Base-by-base conservation (phyloP, 768 basidiomycete species). In the Suillus hirtellus region DNA sequence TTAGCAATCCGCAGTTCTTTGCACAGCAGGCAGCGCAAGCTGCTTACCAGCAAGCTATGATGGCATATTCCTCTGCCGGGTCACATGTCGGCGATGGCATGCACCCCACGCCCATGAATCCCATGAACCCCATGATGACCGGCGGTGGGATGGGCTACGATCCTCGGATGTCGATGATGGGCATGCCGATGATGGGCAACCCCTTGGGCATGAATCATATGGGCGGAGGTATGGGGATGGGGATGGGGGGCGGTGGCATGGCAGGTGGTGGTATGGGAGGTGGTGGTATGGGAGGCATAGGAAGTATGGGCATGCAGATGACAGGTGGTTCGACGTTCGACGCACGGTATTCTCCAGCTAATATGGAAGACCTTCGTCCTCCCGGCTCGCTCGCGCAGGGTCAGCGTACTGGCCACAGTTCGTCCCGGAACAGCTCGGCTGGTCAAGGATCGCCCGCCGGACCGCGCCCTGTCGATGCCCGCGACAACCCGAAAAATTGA, bases 1-100 rank as follows among this genome's bases (percentile, higher is more conserved):
- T 71, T 64, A 78, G 73, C 40, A 86, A 87, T 69, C 89, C 89
- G 34, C 91, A 92, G 64, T 91, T 93, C 86, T 89, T 90, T 70
- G 92, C 93, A 17, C 90, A 92, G 65, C 90, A 92, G 70, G 90
- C 90, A 8, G 87, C 83, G 1, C 81, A 89, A 42, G 89, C 92
- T 69, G 93, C 93, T 0, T 95, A 94, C 75, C 93, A 93, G 71
- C 91, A 93, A 71, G 90, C 92, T 21, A 93, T 93, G 92, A 85
- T 91, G 82, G 85, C 88, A 27, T 70, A 61, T 62, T 92, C 90
- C 14, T 78, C 81, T 15, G 85, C 86, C n/a, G 92, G 90, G 38
- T 89, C 88, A 3, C 89, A 90, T 46, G 88, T 86, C n/a, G 89
- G 83, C 4, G 84, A 80, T 64, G 82, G 78, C n/a, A 79, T 75